Base-by-base conservation (phyloP, 2,329 filamentous ascomycete genomes). In the Colletotrichum spaethianum region DNA sequence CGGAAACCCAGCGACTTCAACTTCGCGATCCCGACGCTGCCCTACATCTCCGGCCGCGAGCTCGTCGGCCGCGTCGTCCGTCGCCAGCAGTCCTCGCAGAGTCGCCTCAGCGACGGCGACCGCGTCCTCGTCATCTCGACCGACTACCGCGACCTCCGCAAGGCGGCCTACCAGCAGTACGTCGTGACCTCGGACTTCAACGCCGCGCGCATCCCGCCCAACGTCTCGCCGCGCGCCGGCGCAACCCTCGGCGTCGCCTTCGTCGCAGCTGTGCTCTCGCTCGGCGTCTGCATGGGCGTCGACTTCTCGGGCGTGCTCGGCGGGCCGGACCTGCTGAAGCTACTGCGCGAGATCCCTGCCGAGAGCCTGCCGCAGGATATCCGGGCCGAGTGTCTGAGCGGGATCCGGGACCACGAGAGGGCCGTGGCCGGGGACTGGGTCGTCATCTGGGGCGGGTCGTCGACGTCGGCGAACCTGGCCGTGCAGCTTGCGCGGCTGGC, bases 391-490 rank as follows among this genome's bases (percentile, higher is more conserved):
- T 92, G 90, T 67, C 85, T 93, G n/a, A 78, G 85, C 0, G 86
- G 87, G 0, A 89, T 92, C 7, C 74, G 78, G 0, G 77, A 82
- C 1, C 76, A 79, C 0, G 91, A 93, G 73, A 83, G 90, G 11
- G 87, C 90, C 1, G 83, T 83, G 52, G 75, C 81, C 0, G 92
- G 91, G 0, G 93, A 95, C 72, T 94, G 92, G 89, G 81, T 95
- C 48, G 90, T 89, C 1, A 89, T 95, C 57, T 95, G 93, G 93
- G 93, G 93, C 68, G 93, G 90, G 85, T 94, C 92, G 1, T 93
- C 92, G 0, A 93, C 91, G 0, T 93, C 91, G 1, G 93, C 92
- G 0, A 88, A 91, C 74, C 84, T 93, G 8, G 85, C 89, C 0
- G 86, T 92, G 4, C 93, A 95, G 76, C 85, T 95, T 1, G 92